Evolutionary conservation across 2,329 filamentous ascomycete genomes (phyloP), one percentile per base, ranked within the genome.

Genomic region (Coccinonectria pachysandricola): DNA sequence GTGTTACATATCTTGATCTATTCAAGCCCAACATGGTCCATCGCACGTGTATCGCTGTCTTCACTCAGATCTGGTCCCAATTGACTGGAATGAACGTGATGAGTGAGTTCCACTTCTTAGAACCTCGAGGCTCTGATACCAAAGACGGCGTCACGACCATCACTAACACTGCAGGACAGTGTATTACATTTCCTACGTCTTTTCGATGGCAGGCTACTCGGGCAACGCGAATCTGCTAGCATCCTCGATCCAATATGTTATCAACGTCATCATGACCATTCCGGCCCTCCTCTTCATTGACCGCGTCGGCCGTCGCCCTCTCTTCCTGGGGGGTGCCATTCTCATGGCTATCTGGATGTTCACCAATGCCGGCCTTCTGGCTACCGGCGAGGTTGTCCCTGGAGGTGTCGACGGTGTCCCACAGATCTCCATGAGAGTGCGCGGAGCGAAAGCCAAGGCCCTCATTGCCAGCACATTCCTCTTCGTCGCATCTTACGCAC

Each of bases 251-350:
- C 63, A 69, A 39, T 73, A 73, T 36, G 65, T 86, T 42, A 83
- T 88, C 60, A 87, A 87, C 50, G 81, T 88, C 2, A 34, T 76
- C 27, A 82, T 84, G 75, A 88, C 83, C 0, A 50, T 87, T 3
- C 79, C 80, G 0, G 81, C 81, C 2, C 65, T 88, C 13, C 54
- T 87, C 30, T 87, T 63, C 59, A 69, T 87, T 42, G 82, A 91
- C 41, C 63, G 65, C 29, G 83, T 78, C 74, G 83, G 83, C 23
- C 80, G 82, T 37, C 76, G 77, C 23, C 69, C 73, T 30, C 62
- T 80, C 6, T 65, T 83, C 32, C 71, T 81, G 24, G 53, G 65
- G n/a, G 78, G 78, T 31, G 71, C 64, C 18, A 56, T 77, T 12
- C 71, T 76, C 13, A 82, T 82, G 78, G 70, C 62, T 4, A 42